Conservation (phyloP, 2,329 filamentous ascomycete genomes). For the Alternaria arbusti region DNA sequence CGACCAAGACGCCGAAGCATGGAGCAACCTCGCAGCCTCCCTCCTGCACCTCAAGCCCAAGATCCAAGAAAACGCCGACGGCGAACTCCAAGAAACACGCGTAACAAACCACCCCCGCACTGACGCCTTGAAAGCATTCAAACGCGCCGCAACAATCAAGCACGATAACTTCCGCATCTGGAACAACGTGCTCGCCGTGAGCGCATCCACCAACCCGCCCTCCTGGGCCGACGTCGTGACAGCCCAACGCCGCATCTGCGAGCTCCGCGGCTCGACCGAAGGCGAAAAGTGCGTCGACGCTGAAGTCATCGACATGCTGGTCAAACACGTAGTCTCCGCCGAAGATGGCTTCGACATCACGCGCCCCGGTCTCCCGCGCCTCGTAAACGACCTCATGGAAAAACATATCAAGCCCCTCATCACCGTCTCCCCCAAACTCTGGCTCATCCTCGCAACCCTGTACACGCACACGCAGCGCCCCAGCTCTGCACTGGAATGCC, state of each 20-base stretch:
- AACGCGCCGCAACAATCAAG: conserved; percentile 82
- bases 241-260: conserved; percentile 76
- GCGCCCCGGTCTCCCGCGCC: conserved; percentile 60
- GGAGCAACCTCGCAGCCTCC: conserved; percentile 91
- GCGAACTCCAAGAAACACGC: conserved; percentile 47
- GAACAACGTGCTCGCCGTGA: conserved; percentile 93
- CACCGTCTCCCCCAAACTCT: conserved; percentile 77
- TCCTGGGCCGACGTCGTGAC: conserved; percentile 77
- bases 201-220: conserved; percentile 76
- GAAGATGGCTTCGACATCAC: conserved; percentile 49
- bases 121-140: conserved; percentile 83
- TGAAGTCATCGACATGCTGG: conserved; percentile 72
- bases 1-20: conserved; percentile 87
- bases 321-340: conserved; percentile 69
- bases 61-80: conserved; percentile 40
- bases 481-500: conserved; percentile 75
- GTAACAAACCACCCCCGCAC: conserved; percentile 59
- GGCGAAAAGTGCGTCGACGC: conserved; percentile 81
- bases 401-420: conserved; percentile 80
- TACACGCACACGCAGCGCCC: conserved; percentile 77
- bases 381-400: conserved; percentile 76
- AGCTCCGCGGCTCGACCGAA: conserved; percentile 68
- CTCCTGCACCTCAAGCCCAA: conserved; percentile 71
- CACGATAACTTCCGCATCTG: conserved; percentile 91
- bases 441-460: conserved; percentile 74